Conservation (phyloP, 2,329 filamentous ascomycete species). For the Diaporthe sp. region DNA sequence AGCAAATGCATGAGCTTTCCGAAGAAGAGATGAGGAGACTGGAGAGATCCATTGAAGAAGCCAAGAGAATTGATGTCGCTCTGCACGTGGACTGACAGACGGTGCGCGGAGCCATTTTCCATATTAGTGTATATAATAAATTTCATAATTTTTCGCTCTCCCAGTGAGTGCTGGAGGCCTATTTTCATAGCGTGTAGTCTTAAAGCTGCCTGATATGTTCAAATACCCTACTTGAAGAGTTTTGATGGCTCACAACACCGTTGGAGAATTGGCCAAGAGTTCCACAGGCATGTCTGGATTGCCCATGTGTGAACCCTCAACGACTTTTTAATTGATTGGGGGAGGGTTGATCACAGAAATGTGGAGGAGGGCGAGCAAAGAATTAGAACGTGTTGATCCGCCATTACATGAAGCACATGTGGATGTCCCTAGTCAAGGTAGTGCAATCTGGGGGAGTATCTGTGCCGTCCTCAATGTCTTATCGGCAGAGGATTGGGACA, state of each 20-base stretch:
- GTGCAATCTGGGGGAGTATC: too few relatives aligned
- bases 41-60: constrained; percentile 35
- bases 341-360: background rate
- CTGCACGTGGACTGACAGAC: background rate
- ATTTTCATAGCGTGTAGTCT: background rate
- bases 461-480: background rate
- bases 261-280: background rate
- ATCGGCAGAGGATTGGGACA: background rate
- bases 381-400: too few relatives aligned
- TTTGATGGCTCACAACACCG: accelerated
- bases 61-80: constrained; percentile 36
- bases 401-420: background rate
- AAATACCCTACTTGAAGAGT: background rate
- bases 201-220: background rate
- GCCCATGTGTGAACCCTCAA: background rate
- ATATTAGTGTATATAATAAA: background rate
- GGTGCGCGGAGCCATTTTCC: too few relatives aligned
- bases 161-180: too few relatives aligned
- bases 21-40: constrained; percentile 29
- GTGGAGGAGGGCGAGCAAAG: too few relatives aligned
- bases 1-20: constrained; percentile 20
- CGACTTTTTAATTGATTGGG: too few relatives aligned
- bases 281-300: too few relatives aligned
- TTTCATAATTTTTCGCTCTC: background rate
- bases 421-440: background rate